Conservation (phyloP, 2,329 filamentous ascomycete genomes). For the Geosmithia putterillii region DNA sequence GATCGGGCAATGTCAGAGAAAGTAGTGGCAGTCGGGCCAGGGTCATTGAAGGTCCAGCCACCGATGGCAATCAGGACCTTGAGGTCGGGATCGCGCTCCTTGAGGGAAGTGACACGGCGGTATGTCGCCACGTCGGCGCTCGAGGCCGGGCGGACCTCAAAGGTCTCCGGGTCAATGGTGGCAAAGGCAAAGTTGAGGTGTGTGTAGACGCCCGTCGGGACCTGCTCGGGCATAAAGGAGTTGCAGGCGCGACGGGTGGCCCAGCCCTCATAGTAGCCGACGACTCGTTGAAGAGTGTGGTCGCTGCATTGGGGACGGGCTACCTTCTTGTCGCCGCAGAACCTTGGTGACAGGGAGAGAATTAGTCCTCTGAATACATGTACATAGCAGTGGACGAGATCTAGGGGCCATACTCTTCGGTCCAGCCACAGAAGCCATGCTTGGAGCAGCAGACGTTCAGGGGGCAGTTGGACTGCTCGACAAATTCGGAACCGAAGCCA, state of each 20-base stretch:
- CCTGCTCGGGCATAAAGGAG: constrained; percentile 9
- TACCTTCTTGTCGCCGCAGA: background rate
- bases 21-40: constrained; percentile 11
- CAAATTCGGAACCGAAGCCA: constrained; percentile 13
- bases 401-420: constrained; percentile 1
- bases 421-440: constrained; percentile 17
- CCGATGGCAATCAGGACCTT: constrained; percentile 6
- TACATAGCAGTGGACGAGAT: background rate
- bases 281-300: background rate
- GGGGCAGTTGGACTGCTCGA: constrained; percentile 13
- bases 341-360: background rate
- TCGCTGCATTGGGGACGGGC: background rate
- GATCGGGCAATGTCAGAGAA: constrained; percentile 1
- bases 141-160: constrained; percentile 3
- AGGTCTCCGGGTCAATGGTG: constrained; percentile 17
- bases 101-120: constrained; percentile 1
- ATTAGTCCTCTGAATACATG: background rate
- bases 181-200: constrained; percentile 22
- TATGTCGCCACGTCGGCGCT: background rate
- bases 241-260: constrained; percentile 7
- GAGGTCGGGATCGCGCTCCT: constrained; percentile 2
- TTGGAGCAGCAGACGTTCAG: constrained; percentile 24
- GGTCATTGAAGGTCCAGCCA: constrained; percentile 20
- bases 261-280: background rate
- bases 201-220: constrained; percentile 12